Percentiles rank a stretch among this genome's conserved stretches.
phyloP scores from a whole-genome alignment of 345 rosid species.

The Eucalyptus marginata region DNA sequence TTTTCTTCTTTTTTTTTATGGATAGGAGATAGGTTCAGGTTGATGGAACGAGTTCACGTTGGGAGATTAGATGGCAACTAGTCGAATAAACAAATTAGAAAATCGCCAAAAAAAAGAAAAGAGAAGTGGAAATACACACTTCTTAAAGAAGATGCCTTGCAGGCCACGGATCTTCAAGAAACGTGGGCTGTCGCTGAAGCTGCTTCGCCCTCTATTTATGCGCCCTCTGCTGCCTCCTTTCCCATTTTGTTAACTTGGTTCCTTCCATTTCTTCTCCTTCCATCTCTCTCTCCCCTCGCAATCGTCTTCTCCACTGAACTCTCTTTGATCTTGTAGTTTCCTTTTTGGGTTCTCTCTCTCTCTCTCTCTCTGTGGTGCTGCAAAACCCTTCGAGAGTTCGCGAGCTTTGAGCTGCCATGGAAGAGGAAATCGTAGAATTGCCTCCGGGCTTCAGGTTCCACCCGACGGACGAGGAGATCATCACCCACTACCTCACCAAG shows the following conservation, averaged over 20 bases:
- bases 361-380: not conserved
- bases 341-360: not conserved
- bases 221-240: slow-evolving; percentile 4
- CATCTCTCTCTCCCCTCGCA: not conserved
- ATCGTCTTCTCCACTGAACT: not conserved
- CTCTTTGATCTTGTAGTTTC: not conserved
- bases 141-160: slow-evolving; percentile 45
- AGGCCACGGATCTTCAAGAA: slow-evolving; percentile 42
- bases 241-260: slow-evolving; percentile 25
- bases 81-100: not conserved
- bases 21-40: accelerated
- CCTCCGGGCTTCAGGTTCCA: slow-evolving; percentile 93
- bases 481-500: slow-evolving; percentile 52
- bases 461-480: slow-evolving; percentile 87
- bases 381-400: not conserved
- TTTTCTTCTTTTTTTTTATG: not conserved
- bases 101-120: not conserved
- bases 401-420: slow-evolving; percentile 13
- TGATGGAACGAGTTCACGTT: accelerated
- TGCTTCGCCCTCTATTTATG: slow-evolving; percentile 38
- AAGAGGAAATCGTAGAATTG: slow-evolving; percentile 35
- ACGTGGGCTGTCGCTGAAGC: not conserved
- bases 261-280: not conserved
- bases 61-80: not conserved
- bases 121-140: not conserved